A percentile compares a stretch with the other conserved stretches of the same genome.
Evolutionary conservation across 192 early-diverging fungal genomes (phyloP).

Genomic region (Coemansia sp.): DNA sequence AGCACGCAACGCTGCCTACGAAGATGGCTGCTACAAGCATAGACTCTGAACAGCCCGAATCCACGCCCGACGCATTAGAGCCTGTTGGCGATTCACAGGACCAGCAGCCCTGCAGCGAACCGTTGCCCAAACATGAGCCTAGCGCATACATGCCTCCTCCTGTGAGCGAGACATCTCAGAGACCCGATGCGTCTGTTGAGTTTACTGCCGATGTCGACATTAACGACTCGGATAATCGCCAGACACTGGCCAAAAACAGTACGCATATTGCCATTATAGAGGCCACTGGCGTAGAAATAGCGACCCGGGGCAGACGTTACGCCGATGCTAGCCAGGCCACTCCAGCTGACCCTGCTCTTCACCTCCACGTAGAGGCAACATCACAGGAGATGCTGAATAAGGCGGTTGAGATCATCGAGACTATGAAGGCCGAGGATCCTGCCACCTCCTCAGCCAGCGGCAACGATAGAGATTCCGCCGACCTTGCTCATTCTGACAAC

Average conservation of each 20-base stretch:
- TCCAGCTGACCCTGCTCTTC: slow-evolving; percentile 74
- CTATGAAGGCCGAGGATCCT: slow-evolving; percentile 48
- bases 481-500: slow-evolving; percentile 18
- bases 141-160: slow-evolving; percentile 10
- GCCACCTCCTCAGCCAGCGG: slow-evolving; percentile 1
- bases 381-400: slow-evolving; percentile 65
- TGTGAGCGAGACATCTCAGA: neutral
- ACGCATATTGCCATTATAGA: slow-evolving; percentile 74
- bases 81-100: neutral
- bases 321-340: slow-evolving; percentile 69
- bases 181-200: neutral
- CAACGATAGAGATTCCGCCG: neutral
- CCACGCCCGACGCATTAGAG: neutral
- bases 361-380: slow-evolving; percentile 71
- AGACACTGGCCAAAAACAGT: slow-evolving; percentile 72
- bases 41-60: neutral
- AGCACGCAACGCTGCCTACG: neutral
- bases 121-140: neutral
- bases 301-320: slow-evolving; percentile 83
- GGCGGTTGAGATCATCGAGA: slow-evolving; percentile 72
- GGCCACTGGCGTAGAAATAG: slow-evolving; percentile 70
- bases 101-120: neutral
- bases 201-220: slow-evolving; percentile 72
- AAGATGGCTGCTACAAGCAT: neutral
- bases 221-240: slow-evolving; percentile 79